Percentiles rank a stretch among this genome's conserved stretches.
phyloP scores from a whole-genome alignment of 1,284 basidiomycete genomes.

The Boletus semigastroideus region DNA sequence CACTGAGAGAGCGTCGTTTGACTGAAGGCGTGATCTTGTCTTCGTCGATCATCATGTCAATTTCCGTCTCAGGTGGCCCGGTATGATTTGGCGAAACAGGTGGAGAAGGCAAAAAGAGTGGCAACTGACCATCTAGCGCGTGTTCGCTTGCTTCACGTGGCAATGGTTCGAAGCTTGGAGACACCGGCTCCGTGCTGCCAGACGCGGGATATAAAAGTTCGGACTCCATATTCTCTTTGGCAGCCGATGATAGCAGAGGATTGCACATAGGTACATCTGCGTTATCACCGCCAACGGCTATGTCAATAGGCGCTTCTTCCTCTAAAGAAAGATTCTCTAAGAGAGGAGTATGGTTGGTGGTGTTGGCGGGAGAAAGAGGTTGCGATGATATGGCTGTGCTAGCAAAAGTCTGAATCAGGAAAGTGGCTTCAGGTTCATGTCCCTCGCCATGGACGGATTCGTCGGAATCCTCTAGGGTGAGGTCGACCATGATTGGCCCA shows the following conservation, averaged over 20 bases:
- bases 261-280: slow-evolving; percentile 26
- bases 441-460: slow-evolving; percentile 16
- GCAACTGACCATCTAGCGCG: slow-evolving; percentile 17
- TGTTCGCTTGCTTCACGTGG: slow-evolving; percentile 16
- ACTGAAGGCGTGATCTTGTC: slow-evolving; percentile 1
- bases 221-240: slow-evolving; percentile 12
- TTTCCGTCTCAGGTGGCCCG: slow-evolving; percentile 25
- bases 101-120: slow-evolving; percentile 33
- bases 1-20: slow-evolving; percentile 25
- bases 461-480: slow-evolving; percentile 28
- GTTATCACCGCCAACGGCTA: slow-evolving; percentile 1
- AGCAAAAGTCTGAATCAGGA: slow-evolving; percentile 6
- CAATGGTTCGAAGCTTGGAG: slow-evolving; percentile 6
- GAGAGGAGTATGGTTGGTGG: slow-evolving; percentile 20
- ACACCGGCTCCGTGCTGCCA: slow-evolving; percentile 2
- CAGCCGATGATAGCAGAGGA: slow-evolving; percentile 6
- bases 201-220: slow-evolving; percentile 7
- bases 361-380: slow-evolving; percentile 5
- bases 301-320: slow-evolving; percentile 17
- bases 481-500: slow-evolving; percentile 30
- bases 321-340: slow-evolving; percentile 25
- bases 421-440: slow-evolving; percentile 11
- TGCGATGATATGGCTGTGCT: slow-evolving; percentile 7
- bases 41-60: slow-evolving; percentile 14
- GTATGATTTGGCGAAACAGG: slow-evolving; percentile 22